Conservation (phyloP, 371 early-diverging fungal species). For the Mucor velutinosus region DNA sequence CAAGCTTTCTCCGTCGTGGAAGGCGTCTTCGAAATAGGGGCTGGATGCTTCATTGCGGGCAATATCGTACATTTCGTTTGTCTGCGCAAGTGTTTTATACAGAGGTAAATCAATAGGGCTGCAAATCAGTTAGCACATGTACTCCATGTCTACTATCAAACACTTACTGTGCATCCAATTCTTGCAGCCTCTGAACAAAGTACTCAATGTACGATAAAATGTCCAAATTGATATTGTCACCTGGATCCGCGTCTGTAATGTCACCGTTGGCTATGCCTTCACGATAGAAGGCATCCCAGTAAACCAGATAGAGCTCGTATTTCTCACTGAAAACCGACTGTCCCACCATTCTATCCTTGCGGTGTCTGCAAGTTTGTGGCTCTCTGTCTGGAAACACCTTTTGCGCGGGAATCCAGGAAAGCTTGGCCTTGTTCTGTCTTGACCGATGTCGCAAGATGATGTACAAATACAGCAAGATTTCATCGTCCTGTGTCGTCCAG, state of each 20-base stretch:
- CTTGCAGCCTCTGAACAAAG: constrained; percentile 29
- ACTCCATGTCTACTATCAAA: too few relatives aligned
- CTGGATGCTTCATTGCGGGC: neutral
- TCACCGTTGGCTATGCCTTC: constrained; percentile 39
- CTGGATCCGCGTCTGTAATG: constrained; percentile 28
- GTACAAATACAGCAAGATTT: constrained; percentile 44
- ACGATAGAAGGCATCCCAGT: constrained; percentile 44
- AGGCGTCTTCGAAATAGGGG: constrained; percentile 27
- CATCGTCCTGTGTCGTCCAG: constrained; percentile 56
- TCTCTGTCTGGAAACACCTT: constrained; percentile 27
- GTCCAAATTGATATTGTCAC: constrained; percentile 32
- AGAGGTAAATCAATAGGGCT: neutral
- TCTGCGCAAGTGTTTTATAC: neutral
- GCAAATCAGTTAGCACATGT: neutral
- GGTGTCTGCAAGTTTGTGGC: constrained; percentile 34
- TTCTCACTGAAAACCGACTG: constrained; percentile 25
- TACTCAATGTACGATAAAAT: constrained; percentile 35
- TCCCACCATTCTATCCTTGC: constrained; percentile 33
- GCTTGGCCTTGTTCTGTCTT: neutral
- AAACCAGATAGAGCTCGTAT: constrained; percentile 18
- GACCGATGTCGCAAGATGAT: constrained; percentile 31
- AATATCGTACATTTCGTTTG: neutral
- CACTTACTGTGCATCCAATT: neutral
- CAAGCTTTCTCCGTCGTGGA: constrained; percentile 21
- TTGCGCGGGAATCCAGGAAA: constrained; percentile 40